phyloP scores from a whole-genome alignment of 192 early-diverging fungal genomes.

The Rhizophagus clarus region DNA sequence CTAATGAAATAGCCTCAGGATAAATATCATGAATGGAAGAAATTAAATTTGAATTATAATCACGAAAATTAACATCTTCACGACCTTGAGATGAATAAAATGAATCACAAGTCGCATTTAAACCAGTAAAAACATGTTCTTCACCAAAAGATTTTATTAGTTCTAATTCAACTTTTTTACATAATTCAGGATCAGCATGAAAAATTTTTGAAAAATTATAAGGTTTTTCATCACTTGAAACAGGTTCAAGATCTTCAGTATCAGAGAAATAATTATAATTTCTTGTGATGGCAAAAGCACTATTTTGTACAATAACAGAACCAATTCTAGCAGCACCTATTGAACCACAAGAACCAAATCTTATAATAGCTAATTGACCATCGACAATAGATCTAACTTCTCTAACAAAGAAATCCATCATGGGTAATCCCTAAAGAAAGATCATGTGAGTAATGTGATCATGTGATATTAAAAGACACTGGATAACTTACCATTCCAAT shows the following conservation, averaged over 20 bases:
- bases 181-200: conserved; percentile 62
- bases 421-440: conserved; percentile 60
- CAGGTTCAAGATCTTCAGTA: conserved; percentile 24
- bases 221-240: conserved; percentile 36
- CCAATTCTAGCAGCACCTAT: conserved; percentile 60
- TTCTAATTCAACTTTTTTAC: conserved; percentile 16
- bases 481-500: conserved; percentile 54
- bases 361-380: conserved; percentile 77
- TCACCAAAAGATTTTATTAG: not conserved
- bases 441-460: not conserved
- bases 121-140: conserved; percentile 50
- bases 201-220: conserved; percentile 69
- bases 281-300: conserved; percentile 61
- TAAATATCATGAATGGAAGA: conserved; percentile 42
- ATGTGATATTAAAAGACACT: too few relatives aligned
- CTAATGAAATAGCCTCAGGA: conserved; percentile 62
- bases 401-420: conserved; percentile 93
- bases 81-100: conserved; percentile 91
- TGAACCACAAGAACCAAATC: conserved; percentile 88
- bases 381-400: conserved; percentile 79
- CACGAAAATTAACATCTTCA: conserved; percentile 67
- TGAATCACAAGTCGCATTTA: conserved; percentile 79
- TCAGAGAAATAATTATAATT: conserved; percentile 77
- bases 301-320: conserved; percentile 68
- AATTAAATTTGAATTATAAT: conserved; percentile 73